phyloP scores from a whole-genome alignment of 179 eudicot species.

The Silene vulgaris region DNA sequence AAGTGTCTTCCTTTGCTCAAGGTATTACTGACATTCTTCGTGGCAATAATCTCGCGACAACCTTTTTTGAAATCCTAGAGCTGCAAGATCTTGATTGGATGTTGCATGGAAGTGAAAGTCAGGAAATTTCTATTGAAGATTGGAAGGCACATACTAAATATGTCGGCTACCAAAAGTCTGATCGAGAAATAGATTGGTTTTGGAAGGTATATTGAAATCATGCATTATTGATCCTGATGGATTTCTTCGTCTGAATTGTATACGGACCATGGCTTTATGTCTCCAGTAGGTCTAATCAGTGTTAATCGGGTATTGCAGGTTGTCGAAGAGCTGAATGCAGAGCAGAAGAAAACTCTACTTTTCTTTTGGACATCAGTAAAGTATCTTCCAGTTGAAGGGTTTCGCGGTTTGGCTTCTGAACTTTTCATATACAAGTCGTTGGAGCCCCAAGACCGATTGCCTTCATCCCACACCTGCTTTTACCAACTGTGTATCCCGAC shows the following conservation, averaged over 20 bases:
- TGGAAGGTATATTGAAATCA: constrained; percentile 38
- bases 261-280: no score
- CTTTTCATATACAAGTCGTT: constrained; percentile 50
- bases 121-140: constrained; percentile 62
- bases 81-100: constrained; percentile 76
- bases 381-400: constrained; percentile 77
- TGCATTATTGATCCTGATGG: not conserved
- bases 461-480: constrained; percentile 92
- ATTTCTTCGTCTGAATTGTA: no score
- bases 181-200: constrained; percentile 77
- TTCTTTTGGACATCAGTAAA: constrained; percentile 96
- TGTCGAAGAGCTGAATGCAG: constrained; percentile 48
- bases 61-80: constrained; percentile 61
- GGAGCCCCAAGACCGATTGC: constrained; percentile 50
- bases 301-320: constrained; percentile 35
- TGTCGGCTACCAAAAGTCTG: constrained; percentile 59
- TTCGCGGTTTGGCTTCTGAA: constrained; percentile 70
- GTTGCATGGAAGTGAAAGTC: constrained; percentile 64
- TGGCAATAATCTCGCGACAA: constrained; percentile 19
- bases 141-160: constrained; percentile 90
- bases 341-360: constrained; percentile 69
- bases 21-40: constrained; percentile 72
- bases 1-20: constrained; percentile 53
- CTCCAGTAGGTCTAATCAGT: not conserved
- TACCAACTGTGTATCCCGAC: constrained; percentile 65